Evolutionary conservation across 805 yeast genomes (phyloP), one percentile per base, ranked within the genome.

Genomic region (Ogataea neopini): DNA sequence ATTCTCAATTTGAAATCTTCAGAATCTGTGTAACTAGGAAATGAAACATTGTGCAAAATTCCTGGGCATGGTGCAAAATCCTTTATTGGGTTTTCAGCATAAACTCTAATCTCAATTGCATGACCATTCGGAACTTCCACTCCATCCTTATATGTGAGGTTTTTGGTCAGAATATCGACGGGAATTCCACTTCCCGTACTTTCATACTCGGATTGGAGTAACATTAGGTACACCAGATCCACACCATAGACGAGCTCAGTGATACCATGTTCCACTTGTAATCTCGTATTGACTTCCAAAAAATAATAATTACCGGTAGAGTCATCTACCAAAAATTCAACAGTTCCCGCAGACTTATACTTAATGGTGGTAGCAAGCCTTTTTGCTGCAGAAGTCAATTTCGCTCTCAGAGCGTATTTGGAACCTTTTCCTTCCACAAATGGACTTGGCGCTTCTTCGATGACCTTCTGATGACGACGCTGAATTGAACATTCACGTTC

Each of bases 371-470:
- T 70, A 36, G 85, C 97, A 51, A 92, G 74, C 41, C 82, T 83
- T 66, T 87, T 96, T 33, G 96, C 88, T 35, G 96, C 91, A 41
- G 73, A 71, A 66, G 90, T 81, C 84, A 92, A 81, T 40, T 73
- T 76, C 37, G 67, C 66, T 59, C 97, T 42, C 19, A 51, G 32
- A 17, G 33, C 38, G 14, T 45, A 43, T n/a, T 48, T 22, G 15
- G 11, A 78, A 2, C 96, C 89, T 4, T 76, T 65, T 47, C 80
- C 88, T 2, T 96, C 94, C 56, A 92, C 78, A 62, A 86, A 84
- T 36, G 98, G 97, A 44, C 97, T 97, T 2, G 99, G 99, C 1
- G 97, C 90, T 69, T 94, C 99, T 71, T 92, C 99, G 53, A 92
- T 88, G 56, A 92, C 75, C 72, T 92, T 92, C 69, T 92, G 99